These are phyloP conservation scores for Coniochaeta prunicola DNA, from an alignment of 2,329 filamentous ascomycete species.

Conservation along the genomic window DNA sequence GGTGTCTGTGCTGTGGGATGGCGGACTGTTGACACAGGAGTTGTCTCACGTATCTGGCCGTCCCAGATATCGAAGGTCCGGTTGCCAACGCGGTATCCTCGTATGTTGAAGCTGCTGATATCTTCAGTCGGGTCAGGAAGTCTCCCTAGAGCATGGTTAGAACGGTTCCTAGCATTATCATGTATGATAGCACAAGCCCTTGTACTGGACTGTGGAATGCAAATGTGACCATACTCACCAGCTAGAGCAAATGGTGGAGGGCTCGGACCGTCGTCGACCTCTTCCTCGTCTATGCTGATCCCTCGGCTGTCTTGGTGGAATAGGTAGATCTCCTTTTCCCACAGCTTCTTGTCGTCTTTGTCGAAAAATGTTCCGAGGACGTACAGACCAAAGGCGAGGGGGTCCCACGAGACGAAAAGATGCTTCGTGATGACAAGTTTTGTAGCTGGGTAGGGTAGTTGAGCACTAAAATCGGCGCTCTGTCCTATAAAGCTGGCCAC, in stretches of 20 bases:
- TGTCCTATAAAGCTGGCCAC: neutral
- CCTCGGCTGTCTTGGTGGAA: slow-evolving; percentile 8
- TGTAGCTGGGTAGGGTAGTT: slow-evolving; percentile 2
- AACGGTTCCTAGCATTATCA: too few relatives aligned
- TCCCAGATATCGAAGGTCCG: slow-evolving; percentile 7
- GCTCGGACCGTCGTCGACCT: neutral
- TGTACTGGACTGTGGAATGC: neutral
- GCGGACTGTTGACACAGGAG: neutral
- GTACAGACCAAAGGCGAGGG: slow-evolving; percentile 21
- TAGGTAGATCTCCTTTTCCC: slow-evolving; percentile 23
- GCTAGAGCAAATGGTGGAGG: neutral
- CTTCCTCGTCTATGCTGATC: neutral
- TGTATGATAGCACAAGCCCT: neutral
- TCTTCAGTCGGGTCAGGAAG: slow-evolving; percentile 6
- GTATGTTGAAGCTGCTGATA: slow-evolving; percentile 3
- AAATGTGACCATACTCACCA: neutral
- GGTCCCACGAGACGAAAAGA: slow-evolving; percentile 15
- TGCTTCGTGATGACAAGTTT: neutral
- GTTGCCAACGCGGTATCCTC: slow-evolving; percentile 5
- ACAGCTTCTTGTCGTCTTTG: slow-evolving; percentile 18
- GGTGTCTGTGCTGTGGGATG: neutral
- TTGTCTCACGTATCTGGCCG: slow-evolving; percentile 1
- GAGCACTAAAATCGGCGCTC: neutral
- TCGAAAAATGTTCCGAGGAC: slow-evolving; percentile 26
- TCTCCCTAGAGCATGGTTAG: neutral